A percentile compares a stretch with the other conserved stretches of the same genome.
These are phyloP conservation scores for Heliophila coronopifolia DNA, from an alignment of 441 rosid species.

Conservation along the genomic window DNA sequence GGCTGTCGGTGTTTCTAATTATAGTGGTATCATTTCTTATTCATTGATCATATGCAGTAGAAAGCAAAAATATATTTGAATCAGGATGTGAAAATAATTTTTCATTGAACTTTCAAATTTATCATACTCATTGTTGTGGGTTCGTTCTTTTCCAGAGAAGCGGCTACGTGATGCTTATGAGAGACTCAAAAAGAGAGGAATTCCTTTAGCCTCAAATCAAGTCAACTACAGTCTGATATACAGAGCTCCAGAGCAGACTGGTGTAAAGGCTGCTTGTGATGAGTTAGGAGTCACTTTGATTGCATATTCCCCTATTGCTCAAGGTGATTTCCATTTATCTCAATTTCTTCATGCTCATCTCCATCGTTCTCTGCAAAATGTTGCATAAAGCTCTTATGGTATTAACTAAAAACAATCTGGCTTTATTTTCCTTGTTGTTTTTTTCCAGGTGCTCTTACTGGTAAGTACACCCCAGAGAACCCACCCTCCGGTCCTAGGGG, in stretches of 20 bases:
- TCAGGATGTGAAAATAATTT: neutral
- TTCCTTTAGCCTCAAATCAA: slow-evolving; percentile 92
- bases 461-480: slow-evolving; percentile 84
- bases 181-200: slow-evolving; percentile 78
- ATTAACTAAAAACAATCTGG: neutral
- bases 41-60: neutral
- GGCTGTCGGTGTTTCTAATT: slow-evolving; percentile 98
- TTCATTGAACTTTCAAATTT: neutral
- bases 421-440: neutral
- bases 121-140: neutral
- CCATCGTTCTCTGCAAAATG: slow-evolving; percentile 6
- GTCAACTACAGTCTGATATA: slow-evolving; percentile 94
- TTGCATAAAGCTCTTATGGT: neutral
- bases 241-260: slow-evolving; percentile 76
- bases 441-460: slow-evolving; percentile 73
- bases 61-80: neutral
- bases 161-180: slow-evolving; percentile 75
- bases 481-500: slow-evolving; percentile 85
- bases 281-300: slow-evolving; percentile 88
- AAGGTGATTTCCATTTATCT: slow-evolving; percentile 43
- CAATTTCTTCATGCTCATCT: slow-evolving; percentile 2
- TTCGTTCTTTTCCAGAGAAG: slow-evolving; percentile 40
- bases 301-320: slow-evolving; percentile 92
- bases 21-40: slow-evolving; percentile 44
- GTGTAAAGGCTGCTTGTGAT: slow-evolving; percentile 84